Evolutionary conservation across 2,329 filamentous ascomycete species (phyloP).

Genomic region (Pseudonectria foliicola): DNA sequence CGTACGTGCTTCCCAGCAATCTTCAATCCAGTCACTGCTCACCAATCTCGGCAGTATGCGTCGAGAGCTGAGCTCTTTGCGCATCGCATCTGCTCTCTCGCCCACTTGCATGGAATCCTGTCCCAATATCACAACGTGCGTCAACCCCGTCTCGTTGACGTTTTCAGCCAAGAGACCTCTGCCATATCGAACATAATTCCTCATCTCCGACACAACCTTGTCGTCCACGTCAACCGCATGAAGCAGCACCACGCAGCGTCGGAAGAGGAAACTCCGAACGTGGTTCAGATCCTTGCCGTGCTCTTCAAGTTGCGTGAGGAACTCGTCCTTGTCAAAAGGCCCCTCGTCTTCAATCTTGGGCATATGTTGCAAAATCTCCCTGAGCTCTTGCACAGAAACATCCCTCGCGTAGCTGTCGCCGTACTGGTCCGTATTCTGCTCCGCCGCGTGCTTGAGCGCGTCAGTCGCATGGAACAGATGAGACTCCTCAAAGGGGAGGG

Average conservation of each 20-base stretch:
- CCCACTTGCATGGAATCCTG: slow-evolving; percentile 32
- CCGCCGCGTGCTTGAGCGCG: slow-evolving; percentile 45
- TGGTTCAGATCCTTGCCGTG: slow-evolving; percentile 46
- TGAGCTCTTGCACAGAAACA: slow-evolving; percentile 56
- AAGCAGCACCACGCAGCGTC: slow-evolving; percentile 37
- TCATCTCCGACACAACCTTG: slow-evolving; percentile 35
- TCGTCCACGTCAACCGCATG: slow-evolving; percentile 23
- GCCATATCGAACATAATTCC: slow-evolving; percentile 60
- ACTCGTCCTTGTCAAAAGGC: slow-evolving; percentile 37
- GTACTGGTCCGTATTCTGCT: slow-evolving; percentile 63
- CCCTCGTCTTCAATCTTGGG: slow-evolving; percentile 36
- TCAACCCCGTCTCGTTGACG: slow-evolving; percentile 48
- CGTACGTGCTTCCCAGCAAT: slow-evolving; percentile 74
- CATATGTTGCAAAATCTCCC: slow-evolving; percentile 42
- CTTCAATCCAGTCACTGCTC: slow-evolving; percentile 62
- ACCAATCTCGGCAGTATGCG: slow-evolving; percentile 61
- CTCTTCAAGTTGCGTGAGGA: slow-evolving; percentile 49
- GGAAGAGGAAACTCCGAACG: slow-evolving; percentile 47
- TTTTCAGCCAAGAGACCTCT: slow-evolving; percentile 51
- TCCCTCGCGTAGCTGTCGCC: slow-evolving; percentile 80
- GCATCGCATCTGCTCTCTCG: slow-evolving; percentile 35
- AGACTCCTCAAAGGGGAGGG: slow-evolving; percentile 54
- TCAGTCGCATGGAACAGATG: slow-evolving; percentile 69
- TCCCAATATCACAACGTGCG: slow-evolving; percentile 60
- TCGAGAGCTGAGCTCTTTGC: slow-evolving; percentile 37